Conservation (phyloP, 768 basidiomycete species). For the Strobilomyces confusus region DNA sequence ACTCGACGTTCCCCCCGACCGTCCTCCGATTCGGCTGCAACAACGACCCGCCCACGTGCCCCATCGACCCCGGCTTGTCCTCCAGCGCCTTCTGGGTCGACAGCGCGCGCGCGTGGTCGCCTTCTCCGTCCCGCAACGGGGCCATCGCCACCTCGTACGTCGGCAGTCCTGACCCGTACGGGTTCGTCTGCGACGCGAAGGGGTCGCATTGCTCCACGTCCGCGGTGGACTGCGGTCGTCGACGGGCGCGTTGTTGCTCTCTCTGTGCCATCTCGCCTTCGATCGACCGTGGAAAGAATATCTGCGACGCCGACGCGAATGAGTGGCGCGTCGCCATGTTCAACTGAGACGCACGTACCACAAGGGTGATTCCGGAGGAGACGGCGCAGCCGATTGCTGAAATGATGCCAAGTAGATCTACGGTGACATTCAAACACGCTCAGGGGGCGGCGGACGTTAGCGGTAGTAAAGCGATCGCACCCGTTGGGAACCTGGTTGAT, state of each 20-base stretch:
- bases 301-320: conserved; percentile 37
- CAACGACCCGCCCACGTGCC: conserved; percentile 1
- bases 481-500: conserved; percentile 24
- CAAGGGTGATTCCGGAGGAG: conserved; percentile 71
- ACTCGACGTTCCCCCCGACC: no score
- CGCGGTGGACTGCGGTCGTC: not conserved
- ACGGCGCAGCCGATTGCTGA: conserved; percentile 57
- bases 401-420: conserved; percentile 58
- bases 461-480: conserved; percentile 4
- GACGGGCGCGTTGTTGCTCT: conserved; percentile 37
- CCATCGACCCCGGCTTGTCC: conserved; percentile 9
- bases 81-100: conserved; percentile 29
- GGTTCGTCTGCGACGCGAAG: not conserved
- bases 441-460: not conserved
- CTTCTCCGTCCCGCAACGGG: not conserved
- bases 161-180: conserved; percentile 9
- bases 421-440: not conserved
- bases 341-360: conserved; percentile 38
- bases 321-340: not conserved
- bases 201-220: not conserved
- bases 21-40: conserved; percentile 28
- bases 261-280: conserved; percentile 56
- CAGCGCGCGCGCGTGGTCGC: not conserved
- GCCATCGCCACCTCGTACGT: conserved; percentile 32
- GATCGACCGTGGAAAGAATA: conserved; percentile 81